phyloP scores from a whole-genome alignment of 495 filamentous ascomycete genomes.

The Bacidia gigantensis region DNA sequence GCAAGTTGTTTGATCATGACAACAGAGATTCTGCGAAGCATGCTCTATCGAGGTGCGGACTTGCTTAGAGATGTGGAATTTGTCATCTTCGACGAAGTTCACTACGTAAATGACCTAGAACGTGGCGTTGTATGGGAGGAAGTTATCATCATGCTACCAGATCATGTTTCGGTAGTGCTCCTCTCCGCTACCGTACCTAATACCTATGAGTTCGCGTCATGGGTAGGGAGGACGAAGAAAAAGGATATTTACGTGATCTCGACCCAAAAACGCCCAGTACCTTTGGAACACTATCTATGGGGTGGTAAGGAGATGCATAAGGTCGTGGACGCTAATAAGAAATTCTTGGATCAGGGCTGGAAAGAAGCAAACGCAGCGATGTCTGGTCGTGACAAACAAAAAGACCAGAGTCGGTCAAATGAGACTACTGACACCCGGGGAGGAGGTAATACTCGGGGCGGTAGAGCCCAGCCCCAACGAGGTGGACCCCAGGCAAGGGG shows the following conservation, averaged over 20 bases:
- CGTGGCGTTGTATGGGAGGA: conserved; percentile 98
- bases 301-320: conserved; percentile 81
- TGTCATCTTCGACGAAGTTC: conserved; percentile 97
- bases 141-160: conserved; percentile 98
- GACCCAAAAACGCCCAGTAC: conserved; percentile 86
- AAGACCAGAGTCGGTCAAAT: conserved; percentile 37
- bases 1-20: conserved; percentile 99
- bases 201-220: conserved; percentile 93
- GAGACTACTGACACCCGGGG: conserved; percentile 22
- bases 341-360: conserved; percentile 80
- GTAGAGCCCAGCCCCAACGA: conserved; percentile 31
- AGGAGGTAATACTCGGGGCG: conserved; percentile 35
- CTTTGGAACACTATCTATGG: conserved; percentile 93
- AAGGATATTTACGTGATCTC: conserved; percentile 99
- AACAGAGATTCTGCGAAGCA: conserved; percentile 92
- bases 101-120: conserved; percentile 97
- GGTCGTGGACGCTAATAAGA: conserved; percentile 86
- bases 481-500: conserved; percentile 26
- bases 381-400: conserved; percentile 67
- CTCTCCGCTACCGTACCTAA: conserved; percentile 96
- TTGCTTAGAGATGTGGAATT: conserved; percentile 95
- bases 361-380: conserved; percentile 81
- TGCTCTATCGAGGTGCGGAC: conserved; percentile 94
- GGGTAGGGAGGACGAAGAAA: conserved; percentile 96
- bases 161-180: conserved; percentile 88